Base-by-base conservation (phyloP, 495 filamentous ascomycete genomes). In the Podospora conica region DNA sequence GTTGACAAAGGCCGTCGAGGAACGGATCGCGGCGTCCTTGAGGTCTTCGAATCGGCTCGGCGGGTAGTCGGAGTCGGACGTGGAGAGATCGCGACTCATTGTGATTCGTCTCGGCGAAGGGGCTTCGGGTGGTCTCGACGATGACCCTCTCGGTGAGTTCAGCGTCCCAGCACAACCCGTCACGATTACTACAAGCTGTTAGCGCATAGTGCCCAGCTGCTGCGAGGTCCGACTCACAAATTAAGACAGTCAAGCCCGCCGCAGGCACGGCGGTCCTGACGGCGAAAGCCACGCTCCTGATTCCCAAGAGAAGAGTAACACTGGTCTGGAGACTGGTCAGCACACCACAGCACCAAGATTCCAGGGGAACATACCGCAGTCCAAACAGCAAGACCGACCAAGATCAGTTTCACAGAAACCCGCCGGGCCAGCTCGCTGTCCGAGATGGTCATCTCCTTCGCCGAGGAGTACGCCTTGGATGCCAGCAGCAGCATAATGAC, bases 221-320 rank as follows among this genome's bases (percentile, higher is more conserved):
- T 15, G 11, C 27, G 1, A 55, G 24, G 27, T 76, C 74, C 58
- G 73, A 84, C 82, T 71, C 66, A 48, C 40, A 48, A 48, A 84
- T 79, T 72, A 85, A 65, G 23, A 84, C 72, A 11, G 78, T 71
- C 21, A 86, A 68, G 15, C 83, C 83, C 54, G 73, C 74, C 1
- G 82, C 77, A 27, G 83, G 83, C n/a, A 85, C 66, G 9, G 79
- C 79, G 5, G 81, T 86, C 69, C 77, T 76, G 23, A 77, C 67
- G 5, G 80, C 76, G 22, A 84, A 70, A 18, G 75, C 73, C 1
- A 81, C 72, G 24, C 69, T 68, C 9, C 64, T 62, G 58, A 83
- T 75, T 21, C 83, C 83, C 9, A 86, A 72, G 24, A 82, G 70
- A 66, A 83, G 73, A 7, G 78, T 72, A 9, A 81, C 80, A 64